These are phyloP conservation scores for Tieghemiomyces parasiticus DNA, from an alignment of 192 early-diverging fungal species.

Conservation along the genomic window DNA sequence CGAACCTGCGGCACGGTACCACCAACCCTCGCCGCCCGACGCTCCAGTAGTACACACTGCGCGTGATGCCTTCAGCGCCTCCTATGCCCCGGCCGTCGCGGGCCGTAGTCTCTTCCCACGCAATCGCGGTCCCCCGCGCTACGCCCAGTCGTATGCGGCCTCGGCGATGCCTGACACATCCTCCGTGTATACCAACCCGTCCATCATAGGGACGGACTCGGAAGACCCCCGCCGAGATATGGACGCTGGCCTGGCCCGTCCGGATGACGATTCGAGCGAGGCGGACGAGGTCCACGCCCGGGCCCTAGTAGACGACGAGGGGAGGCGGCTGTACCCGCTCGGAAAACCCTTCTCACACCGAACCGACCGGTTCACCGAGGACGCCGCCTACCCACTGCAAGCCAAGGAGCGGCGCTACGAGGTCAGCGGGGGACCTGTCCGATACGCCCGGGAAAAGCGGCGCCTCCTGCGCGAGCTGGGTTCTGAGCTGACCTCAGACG, in stretches of 20 bases:
- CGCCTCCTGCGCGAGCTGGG: too few species aligned
- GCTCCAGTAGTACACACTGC: background rate
- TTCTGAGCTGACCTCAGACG: background rate
- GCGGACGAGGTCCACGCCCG: background rate
- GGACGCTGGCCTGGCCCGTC: too few species aligned
- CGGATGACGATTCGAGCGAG: background rate
- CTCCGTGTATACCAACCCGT: background rate
- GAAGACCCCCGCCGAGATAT: background rate
- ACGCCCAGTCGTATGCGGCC: background rate
- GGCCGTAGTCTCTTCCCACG: background rate
- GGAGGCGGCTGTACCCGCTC: background rate
- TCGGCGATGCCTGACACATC: background rate
- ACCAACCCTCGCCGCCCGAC: background rate
- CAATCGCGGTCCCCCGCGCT: background rate
- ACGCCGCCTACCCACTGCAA: background rate
- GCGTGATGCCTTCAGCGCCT: background rate
- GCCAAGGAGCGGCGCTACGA: background rate
- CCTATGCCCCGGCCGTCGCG: background rate
- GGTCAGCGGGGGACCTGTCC: background rate
- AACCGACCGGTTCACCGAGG: background rate
- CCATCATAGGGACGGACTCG: background rate
- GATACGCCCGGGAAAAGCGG: background rate
- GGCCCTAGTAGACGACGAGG: background rate
- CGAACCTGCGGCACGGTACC: background rate
- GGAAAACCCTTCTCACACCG: conserved; percentile 4